Base-by-base conservation (phyloP, 2,329 filamentous ascomycete species). In the Fusarium mundagurra region DNA sequence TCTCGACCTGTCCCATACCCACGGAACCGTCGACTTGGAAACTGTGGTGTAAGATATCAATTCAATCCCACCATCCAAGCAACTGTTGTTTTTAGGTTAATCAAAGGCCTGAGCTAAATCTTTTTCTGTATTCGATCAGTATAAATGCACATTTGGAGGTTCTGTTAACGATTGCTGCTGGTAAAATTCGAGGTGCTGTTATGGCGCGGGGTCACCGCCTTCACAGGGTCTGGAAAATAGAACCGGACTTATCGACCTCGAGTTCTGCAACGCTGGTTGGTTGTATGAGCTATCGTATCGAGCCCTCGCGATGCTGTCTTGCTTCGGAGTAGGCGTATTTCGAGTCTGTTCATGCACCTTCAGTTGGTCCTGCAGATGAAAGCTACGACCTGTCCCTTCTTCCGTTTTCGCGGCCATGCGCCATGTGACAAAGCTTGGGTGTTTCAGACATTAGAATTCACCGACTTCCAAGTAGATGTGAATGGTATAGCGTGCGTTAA, bases 171-270 rank as follows among this genome's bases (percentile, higher is more conserved):
- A 69, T 72, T 72, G 59, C 39, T 41, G 45, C 57, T 60, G 62
- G 71, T 67, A 59, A 64, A 53, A 51, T 61, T 71, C 47, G 36
- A 57, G 38, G 61, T 45, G 58, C 34, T 45, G 69, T 67, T 67
- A 61, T 67, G 68, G 71, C 74, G 77, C 78, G 78, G 77, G 78
- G 78, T 80, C 78, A 80, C 78, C 78, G 78, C 77, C 78, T 76
- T 79, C 44, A 55, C 29, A 72, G 51, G 61, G 61, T 72, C 58
- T 67, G 41, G 58, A 75, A 57, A 77, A 79, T 78, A 78, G 77
- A 78, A 43, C 77, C 76, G 74, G 76, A 78, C 68, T 78, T 78
- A 79, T 78, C 57, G 62, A 71, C 73, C 69, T 78, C 61, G 69
- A 66, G 64, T 75, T 61, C 65, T 34, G 61, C 63, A 54, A 61